Conservation (phyloP, 805 yeast species). For the Candida ascalaphidarum region DNA sequence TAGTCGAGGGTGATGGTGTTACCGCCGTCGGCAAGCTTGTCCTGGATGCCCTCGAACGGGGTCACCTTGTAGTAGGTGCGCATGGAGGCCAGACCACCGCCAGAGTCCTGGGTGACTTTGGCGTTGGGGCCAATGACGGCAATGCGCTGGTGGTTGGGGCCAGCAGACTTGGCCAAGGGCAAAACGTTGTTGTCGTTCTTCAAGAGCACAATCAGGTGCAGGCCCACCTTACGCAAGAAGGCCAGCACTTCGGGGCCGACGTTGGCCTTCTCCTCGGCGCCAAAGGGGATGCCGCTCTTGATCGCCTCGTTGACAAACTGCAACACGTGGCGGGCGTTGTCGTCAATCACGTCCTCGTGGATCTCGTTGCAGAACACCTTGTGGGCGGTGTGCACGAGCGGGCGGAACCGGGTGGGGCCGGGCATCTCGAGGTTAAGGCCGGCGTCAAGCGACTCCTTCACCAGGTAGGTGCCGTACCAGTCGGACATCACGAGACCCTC, state of each 20-base stretch:
- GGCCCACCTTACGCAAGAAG: conserved; percentile 20
- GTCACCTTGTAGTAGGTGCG: conserved; percentile 39
- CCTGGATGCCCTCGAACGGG: conserved; percentile 38
- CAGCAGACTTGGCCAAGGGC: conserved; percentile 30
- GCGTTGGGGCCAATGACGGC: conserved; percentile 59
- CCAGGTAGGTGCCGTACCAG: conserved; percentile 53
- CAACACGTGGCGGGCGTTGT: conserved; percentile 40
- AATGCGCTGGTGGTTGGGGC: conserved; percentile 18
- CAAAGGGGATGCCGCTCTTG: conserved; percentile 31
- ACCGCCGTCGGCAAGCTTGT: conserved; percentile 17
- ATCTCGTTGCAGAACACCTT: conserved; percentile 35
- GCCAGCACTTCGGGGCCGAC: conserved; percentile 40
- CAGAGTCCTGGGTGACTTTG: conserved; percentile 39
- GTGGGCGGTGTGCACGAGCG: conserved; percentile 30
- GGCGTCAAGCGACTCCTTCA: conserved; percentile 37
- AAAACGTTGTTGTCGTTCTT: conserved; percentile 41
- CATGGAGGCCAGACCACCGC: conserved; percentile 57
- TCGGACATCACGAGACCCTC: conserved; percentile 54
- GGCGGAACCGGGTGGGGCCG: conserved; percentile 45
- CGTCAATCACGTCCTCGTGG: conserved; percentile 33
- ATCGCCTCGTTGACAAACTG: conserved; percentile 37
- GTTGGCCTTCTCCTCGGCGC: conserved; percentile 26
- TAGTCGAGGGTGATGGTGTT: conserved; percentile 14
- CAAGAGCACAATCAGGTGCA: conserved; percentile 47
- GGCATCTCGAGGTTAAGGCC: conserved; percentile 66